phyloP scores from a whole-genome alignment of 495 filamentous ascomycete species.

The Xanthoparmelia taractica region DNA sequence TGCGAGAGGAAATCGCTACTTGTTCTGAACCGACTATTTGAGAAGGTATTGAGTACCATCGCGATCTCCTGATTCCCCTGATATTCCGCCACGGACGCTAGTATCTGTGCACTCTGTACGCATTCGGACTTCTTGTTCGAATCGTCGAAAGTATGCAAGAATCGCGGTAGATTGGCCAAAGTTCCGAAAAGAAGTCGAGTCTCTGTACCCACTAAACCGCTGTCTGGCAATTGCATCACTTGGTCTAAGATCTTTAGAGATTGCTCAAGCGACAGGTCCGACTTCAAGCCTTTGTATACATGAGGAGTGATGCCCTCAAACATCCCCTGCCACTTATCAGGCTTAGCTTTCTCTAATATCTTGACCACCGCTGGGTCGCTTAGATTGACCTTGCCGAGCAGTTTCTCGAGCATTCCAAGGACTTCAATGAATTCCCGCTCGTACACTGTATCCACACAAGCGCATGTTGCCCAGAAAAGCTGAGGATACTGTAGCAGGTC shows the following conservation, averaged over 20 bases:
- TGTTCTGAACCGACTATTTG: slow-evolving; percentile 57
- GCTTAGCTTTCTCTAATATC: slow-evolving; percentile 66
- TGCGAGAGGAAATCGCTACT: slow-evolving; percentile 71
- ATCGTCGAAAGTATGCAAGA: slow-evolving; percentile 71
- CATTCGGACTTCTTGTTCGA: slow-evolving; percentile 46
- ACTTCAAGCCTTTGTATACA: slow-evolving; percentile 85
- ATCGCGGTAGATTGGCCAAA: slow-evolving; percentile 82
- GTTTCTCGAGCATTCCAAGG: slow-evolving; percentile 81
- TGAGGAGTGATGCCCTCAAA: slow-evolving; percentile 84
- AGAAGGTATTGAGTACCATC: slow-evolving; percentile 59
- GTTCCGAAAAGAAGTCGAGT: slow-evolving; percentile 75
- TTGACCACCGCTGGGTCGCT: slow-evolving; percentile 57
- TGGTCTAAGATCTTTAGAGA: slow-evolving; percentile 72
- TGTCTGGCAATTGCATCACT: slow-evolving; percentile 71
- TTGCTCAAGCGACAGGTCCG: slow-evolving; percentile 67
- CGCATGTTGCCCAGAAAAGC: slow-evolving; percentile 94
- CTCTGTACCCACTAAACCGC: slow-evolving; percentile 71
- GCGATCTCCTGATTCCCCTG: slow-evolving; percentile 53
- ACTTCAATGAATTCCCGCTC: slow-evolving; percentile 91
- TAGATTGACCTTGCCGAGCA: slow-evolving; percentile 77
- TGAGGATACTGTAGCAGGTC: slow-evolving; percentile 84
- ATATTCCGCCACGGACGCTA: slow-evolving; percentile 64
- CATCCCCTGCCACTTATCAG: slow-evolving; percentile 77
- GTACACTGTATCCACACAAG: slow-evolving; percentile 90
- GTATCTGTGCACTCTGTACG: slow-evolving; percentile 53